Base-by-base conservation (phyloP, 345 rosid genomes). In the Gossypium stocksii region DNA sequence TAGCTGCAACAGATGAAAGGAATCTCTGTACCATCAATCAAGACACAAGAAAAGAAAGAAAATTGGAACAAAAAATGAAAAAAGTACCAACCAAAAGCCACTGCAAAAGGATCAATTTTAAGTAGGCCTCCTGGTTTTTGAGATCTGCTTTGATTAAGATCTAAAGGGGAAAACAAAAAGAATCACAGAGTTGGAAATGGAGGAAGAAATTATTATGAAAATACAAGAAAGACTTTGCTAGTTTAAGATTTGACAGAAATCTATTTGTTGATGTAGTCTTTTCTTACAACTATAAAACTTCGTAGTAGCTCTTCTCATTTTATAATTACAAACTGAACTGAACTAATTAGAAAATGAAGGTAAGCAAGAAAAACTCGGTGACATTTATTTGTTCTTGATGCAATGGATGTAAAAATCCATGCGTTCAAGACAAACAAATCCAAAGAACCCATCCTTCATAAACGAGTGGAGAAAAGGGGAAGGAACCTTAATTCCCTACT, bases 21-120 rank as follows among this genome's bases (percentile, higher is more conserved):
- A 87, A 84, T 88, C 89, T 86, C 84, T 85, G 80, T 83, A 60
- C 83, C 77, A 73, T 80, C 79, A 82, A 78, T 29, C 74, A 76
- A 83, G 77, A 86, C 16, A 58, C 7, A 20, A 2, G 16, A 19
- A 79, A 71, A 75, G 65, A 77, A 77, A 74, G 78, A 84, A 78
- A 83, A 34, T 34, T 5, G 41, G 41, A 34, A 5, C 41, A 1
- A 34, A 34, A 34, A 34, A 34, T 34, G 79, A 71, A 77, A 70
- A 57, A 45, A 49, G 27, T 53, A 46, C 70, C 74, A 66, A 38
- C 15, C 76, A 77, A 72, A 72, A 77, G 68, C 77, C 63, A 71
- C 80, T 79, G 66, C 80, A 79, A 73, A 66, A 72, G 59, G 76
- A 70, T 71, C 62, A 65, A 76, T 52, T 52, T 56, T 69, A 60